Base-by-base conservation (phyloP, 2,329 filamentous ascomycete species). In the Massarina eburnea region DNA sequence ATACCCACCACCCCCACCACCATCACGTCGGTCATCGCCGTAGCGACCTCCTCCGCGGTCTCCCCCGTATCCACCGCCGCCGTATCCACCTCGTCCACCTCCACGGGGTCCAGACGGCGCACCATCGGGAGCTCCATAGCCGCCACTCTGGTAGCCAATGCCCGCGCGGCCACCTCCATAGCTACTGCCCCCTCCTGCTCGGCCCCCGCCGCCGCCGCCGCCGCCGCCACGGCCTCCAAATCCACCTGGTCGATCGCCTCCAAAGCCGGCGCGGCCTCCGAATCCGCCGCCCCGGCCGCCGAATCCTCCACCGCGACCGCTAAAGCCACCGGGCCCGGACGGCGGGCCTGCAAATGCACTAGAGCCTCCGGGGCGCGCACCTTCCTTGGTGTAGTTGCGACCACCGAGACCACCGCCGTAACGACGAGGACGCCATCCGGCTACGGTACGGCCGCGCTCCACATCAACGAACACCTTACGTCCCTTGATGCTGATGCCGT, bases 401-500 rank as follows among this genome's bases (percentile, higher is more conserved):
- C 92, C 92, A 52, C 94, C 94, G 2, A 96, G 82, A 37, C 94
- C 94, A 55, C 94, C 94, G 46, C 92, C 94, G 41, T 95, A 86
- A 54, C 94, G 86, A 58, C 89, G 86, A 51, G 94, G 94, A 65
- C 89, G 88, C 94, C 94, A 99, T 39, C 88, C 90, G 65, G 89
- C 88, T 32, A 96, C 90, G 24, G 94, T 97, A 59, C 94, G 87
- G 57, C 94, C 94, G 65, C 94, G 86, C 74, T 99, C 94, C 50
- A 97, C 92, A 68, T 99, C 94, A 63, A 97, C 91, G 67, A 96
- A 84, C 64, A 97, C 89, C 61, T 87, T 85, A 65, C 92, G 85
- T 67, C 95, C 91, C 70, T 91, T 95, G 75, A 99, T 96, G 59
- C 86, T 85, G 65, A 96, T 88, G 56, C 89, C 89, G 80, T 97